These are phyloP conservation scores for Fusarium nisikadoi DNA, from an alignment of 2,329 filamentous ascomycete genomes.

Conservation along the genomic window DNA sequence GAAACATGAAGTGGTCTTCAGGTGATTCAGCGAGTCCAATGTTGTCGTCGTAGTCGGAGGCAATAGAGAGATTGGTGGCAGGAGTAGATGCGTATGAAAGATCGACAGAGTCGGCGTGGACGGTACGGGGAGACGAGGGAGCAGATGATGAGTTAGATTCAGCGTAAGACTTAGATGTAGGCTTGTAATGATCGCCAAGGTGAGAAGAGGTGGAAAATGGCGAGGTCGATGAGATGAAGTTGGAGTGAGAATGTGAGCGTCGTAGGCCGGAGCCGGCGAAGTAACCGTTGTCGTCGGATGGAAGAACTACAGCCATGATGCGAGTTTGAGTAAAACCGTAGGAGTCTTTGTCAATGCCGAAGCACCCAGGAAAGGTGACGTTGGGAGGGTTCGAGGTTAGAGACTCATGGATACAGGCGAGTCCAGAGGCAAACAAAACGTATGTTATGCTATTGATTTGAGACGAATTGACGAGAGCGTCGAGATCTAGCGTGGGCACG, in stretches of 20 bases:
- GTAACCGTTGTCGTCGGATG: conserved; percentile 67
- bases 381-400: conserved; percentile 22
- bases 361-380: conserved; percentile 34
- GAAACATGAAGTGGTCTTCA: conserved; percentile 60
- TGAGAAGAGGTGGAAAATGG: conserved; percentile 59
- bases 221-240: conserved; percentile 59
- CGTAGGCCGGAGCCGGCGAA: conserved; percentile 65
- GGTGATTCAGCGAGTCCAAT: conserved; percentile 57
- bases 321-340: conserved; percentile 30
- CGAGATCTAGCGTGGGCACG: conserved; percentile 39
- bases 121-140: conserved; percentile 65
- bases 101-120: conserved; percentile 63
- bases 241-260: conserved; percentile 70
- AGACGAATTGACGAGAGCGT: conserved; percentile 24
- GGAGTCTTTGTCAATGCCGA: conserved; percentile 39
- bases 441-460: neutral
- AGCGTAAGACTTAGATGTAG: conserved; percentile 55
- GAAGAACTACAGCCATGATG: conserved; percentile 66
- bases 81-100: conserved; percentile 72
- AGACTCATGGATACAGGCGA: conserved; percentile 39
- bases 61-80: conserved; percentile 70
- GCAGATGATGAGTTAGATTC: conserved; percentile 63
- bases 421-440: neutral
- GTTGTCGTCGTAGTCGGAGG: conserved; percentile 64
- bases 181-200: conserved; percentile 59